A percentile compares a stretch with the other conserved stretches of the same genome.
phyloP scores from a whole-genome alignment of 164 flowering plant species.

The Aristolochia fimbriata region DNA sequence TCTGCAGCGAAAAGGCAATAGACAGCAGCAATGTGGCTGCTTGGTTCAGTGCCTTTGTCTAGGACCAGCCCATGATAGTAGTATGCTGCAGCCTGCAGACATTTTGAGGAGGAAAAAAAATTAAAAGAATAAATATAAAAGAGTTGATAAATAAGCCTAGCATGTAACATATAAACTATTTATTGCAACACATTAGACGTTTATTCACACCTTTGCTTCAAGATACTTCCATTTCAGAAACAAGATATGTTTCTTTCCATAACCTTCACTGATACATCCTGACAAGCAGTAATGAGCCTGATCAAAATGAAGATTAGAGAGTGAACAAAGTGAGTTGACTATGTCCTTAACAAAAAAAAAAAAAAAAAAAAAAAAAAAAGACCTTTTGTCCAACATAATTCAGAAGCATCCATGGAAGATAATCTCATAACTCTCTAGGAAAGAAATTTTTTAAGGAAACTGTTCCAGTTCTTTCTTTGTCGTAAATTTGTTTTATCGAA shows the following conservation, averaged over 20 bases:
- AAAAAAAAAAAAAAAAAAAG: too few relatives aligned
- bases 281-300: constrained; percentile 76
- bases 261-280: constrained; percentile 24
- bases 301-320: background rate
- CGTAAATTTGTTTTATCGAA: background rate
- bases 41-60: constrained; percentile 76
- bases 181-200: too few relatives aligned
- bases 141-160: background rate
- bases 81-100: constrained; percentile 81
- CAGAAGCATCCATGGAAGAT: background rate
- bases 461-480: background rate
- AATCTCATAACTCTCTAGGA: background rate
- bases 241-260: constrained; percentile 57
- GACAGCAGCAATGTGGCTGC: constrained; percentile 54
- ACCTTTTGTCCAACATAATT: background rate
- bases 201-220: constrained; percentile 67
- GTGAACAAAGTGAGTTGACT: background rate
- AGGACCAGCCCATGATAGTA: constrained; percentile 81
- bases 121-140: background rate
- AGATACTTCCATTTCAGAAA: constrained; percentile 90
- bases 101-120: too few relatives aligned
- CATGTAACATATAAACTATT: too few relatives aligned
- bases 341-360: background rate
- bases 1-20: constrained; percentile 82
- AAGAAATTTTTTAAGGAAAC: background rate